Conservation (phyloP, 2,329 filamentous ascomycete species). For the Zalaria sp. region DNA sequence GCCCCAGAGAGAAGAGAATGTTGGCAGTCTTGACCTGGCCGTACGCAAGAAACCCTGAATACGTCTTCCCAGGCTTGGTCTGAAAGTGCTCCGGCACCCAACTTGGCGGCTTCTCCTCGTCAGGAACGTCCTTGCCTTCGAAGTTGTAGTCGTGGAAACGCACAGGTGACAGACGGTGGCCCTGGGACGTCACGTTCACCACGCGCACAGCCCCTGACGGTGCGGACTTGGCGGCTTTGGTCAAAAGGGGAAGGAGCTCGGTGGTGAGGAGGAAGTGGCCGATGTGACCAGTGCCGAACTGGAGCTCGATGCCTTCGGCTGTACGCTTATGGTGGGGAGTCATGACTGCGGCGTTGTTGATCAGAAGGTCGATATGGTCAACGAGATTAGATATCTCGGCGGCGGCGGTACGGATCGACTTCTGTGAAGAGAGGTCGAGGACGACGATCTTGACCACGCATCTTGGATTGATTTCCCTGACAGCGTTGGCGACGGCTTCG, state of each 20-base stretch:
- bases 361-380: constrained; percentile 23
- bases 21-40: constrained; percentile 33
- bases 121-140: constrained; percentile 10
- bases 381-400: constrained; percentile 12
- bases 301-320: constrained; percentile 22
- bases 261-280: constrained; percentile 13
- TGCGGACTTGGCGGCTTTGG: constrained; percentile 4
- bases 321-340: constrained; percentile 15
- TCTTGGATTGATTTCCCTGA: constrained; percentile 9
- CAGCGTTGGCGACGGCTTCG: constrained; percentile 12
- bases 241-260: constrained; percentile 7
- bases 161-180: constrained; percentile 15
- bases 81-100: constrained; percentile 4
- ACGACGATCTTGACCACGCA: constrained; percentile 13
- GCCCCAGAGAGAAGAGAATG: constrained; percentile 26
- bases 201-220: constrained; percentile 10
- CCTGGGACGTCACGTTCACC: constrained; percentile 15
- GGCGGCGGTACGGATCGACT: constrained; percentile 19
- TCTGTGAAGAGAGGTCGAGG: constrained; percentile 21
- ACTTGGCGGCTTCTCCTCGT: constrained; percentile 7
- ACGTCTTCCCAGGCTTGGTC: constrained; percentile 13
- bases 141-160: constrained; percentile 21
- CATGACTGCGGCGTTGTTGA: constrained; percentile 32
- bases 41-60: constrained; percentile 25
- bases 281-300: constrained; percentile 8